Evolutionary conservation across 306 rosid genomes (phyloP), one percentile per base, ranked within the genome.

Genomic region (Hylodesmum podocarpum): DNA sequence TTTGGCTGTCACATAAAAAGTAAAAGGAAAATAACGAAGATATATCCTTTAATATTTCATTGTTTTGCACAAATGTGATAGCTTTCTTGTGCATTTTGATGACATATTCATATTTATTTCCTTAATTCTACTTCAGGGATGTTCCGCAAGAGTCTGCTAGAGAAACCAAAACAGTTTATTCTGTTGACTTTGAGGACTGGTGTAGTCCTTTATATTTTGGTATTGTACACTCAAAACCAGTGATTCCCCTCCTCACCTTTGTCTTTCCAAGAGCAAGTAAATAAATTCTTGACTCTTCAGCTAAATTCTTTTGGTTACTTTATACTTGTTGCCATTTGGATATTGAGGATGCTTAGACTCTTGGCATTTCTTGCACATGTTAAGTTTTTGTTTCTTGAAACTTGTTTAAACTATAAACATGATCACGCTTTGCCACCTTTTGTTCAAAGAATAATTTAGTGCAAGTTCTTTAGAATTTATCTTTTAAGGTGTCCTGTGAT

Each of bases 131-230:
- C 46, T 13, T 57, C 31, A 21, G 61, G 37, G 21, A 77, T 77
- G 28, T 25, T 62, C 39, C 59, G n/a, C 8, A 46, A 18, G 39
- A 31, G 19, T 50, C 25, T 43, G 47, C 70, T 13, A 12, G 50
- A 44, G 71, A 53, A 77, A 66, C 37, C 72, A 50, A n/a, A 65
- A 76, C 66, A 14, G 61, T 61, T 27, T 44, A 31, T 43, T 33
- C 25, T n/a, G n/a, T 33, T 28, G 37, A 46, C 49, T 16, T 16
- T 12, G 59, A 25, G 40, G 10, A 28, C 37, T 61, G 15, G 55
- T 65, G 25, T 14, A 21, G 44, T 59, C 70, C 59, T 18, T 75
- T 49, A 41, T 33, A 1, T n/a, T 53, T 47, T 46, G 15, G 59
- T 41, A 41, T 59, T 37, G 24, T 21, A 70, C 49, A 33, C 11